Evolutionary conservation across 148 eudicot species (phyloP), one percentile per base, ranked within the genome.

Genomic region (Arbutus unedo): DNA sequence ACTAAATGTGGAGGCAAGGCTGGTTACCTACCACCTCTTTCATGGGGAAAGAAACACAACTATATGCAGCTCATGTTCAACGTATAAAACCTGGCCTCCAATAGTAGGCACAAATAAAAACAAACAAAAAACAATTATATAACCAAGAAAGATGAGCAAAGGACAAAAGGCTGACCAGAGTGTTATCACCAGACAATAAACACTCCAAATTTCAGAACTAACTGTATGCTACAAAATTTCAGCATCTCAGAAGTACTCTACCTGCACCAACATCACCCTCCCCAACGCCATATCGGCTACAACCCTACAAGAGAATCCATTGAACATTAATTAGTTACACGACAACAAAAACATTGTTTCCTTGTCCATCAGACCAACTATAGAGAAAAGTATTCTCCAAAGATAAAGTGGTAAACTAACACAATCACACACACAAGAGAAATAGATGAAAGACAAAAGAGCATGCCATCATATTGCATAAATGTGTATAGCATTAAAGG

Each of bases 211-310:
- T 66, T 64, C 13, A 9, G 55, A 60, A 79, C 51, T 19, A 21
- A 51, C 43, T 7, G 55, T 13, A 23, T 11, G 48, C 14, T 15
- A 66, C 1, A 43, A 62, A 62, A 5, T 62, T 38, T 5, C 9
- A 6, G 38, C 76, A 50, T 68, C 49, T 6, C 72, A 8, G 49
- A 71, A 72, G 77, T 15, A 59, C 44, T 74, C 80, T 80, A 84
- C 86, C 86, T 76, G 86, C 83, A 41, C 80, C 77, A 67, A 75
- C 76, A 80, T 84, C 80, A 54, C 83, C 83, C 38, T 84, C 83
- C 56, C 76, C 76, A 0, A 81, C 51, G 7, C 86, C 86, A 75
- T 7, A 80, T 66, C 83, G 80, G 77, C 77, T 84, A 51, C 86
- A 84, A 76, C 83, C 81, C 86, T 84, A 76, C 83, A 80, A 38